Percentiles rank a stretch among this genome's conserved stretches.
Conservation (phyloP, 2,329 filamentous ascomycete species). For the Dissoconium aciculare region DNA sequence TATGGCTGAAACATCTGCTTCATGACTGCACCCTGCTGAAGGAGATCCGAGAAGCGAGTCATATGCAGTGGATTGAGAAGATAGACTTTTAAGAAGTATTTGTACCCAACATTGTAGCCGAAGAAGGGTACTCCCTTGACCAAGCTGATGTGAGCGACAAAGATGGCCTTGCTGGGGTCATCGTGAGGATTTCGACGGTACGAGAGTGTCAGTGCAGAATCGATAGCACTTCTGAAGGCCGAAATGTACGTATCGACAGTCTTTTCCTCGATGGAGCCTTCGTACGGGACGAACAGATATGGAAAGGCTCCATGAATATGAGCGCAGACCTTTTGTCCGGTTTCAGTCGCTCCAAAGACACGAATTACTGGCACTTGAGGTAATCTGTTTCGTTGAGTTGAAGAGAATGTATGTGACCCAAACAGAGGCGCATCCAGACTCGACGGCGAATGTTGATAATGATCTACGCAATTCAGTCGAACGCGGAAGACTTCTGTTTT, state of each 20-base stretch:
- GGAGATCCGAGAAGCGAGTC: slow-evolving; percentile 71
- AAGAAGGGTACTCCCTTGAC: slow-evolving; percentile 94
- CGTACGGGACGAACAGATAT: slow-evolving; percentile 60
- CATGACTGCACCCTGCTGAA: slow-evolving; percentile 79
- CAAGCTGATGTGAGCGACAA: slow-evolving; percentile 78
- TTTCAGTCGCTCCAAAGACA: slow-evolving; percentile 83
- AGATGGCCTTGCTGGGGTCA: slow-evolving; percentile 45
- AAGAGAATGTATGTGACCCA: slow-evolving; percentile 39
- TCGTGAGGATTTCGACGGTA: slow-evolving; percentile 64
- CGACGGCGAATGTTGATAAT: slow-evolving; percentile 71
- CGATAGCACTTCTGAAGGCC: slow-evolving; percentile 69
- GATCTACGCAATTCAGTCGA: slow-evolving; percentile 87
- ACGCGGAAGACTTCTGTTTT: slow-evolving; percentile 49
- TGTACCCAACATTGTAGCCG: slow-evolving; percentile 85
- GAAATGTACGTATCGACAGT: slow-evolving; percentile 62
- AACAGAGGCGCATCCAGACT: slow-evolving; percentile 62
- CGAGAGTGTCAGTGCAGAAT: slow-evolving; percentile 74
- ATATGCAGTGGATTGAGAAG: slow-evolving; percentile 76
- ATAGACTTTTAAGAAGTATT: slow-evolving; percentile 86
- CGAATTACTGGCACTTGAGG: slow-evolving; percentile 74
- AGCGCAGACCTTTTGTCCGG: slow-evolving; percentile 87
- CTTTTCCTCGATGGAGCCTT: slow-evolving; percentile 14
- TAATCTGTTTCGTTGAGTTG: slow-evolving; percentile 43
- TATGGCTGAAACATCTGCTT: slow-evolving; percentile 76
- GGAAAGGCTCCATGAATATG: slow-evolving; percentile 93